Evolutionary conservation across 805 yeast genomes (phyloP), one percentile per base, ranked within the genome.

Genomic region (Myxozyma neglecta): DNA sequence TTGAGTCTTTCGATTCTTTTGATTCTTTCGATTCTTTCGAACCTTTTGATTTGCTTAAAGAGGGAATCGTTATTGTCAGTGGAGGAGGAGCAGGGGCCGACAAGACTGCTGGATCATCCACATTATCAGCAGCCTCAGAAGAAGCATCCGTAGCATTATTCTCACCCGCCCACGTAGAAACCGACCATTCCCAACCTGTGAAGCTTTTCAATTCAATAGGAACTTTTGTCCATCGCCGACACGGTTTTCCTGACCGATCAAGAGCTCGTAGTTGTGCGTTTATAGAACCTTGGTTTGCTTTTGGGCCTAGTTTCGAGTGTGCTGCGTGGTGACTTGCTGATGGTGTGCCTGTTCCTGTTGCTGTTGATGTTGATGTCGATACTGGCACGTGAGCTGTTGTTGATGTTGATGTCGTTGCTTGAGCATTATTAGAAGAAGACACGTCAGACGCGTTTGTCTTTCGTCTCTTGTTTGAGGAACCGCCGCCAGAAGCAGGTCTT

Each of bases 221-320:
- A 50, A 71, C 69, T 61, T 76, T 76, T 9, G 59, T 63, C 85
- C 85, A 82, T 59, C 73, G 73, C 50, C 84, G 72, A 51, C 79
- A 76, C 16, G 79, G 78, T 42, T 69, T 73, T 3, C 81, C 81
- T 24, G 77, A 69, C 20, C 80, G 75, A 63, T 81, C 83, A 35
- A 82, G 69, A 1, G 74, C 77, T 36, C 74, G 61, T 39, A 75
- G 63, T 29, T 70, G 63, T 39, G 77, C 77, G 56, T 75, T 75
- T 11, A 74, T 74, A 2, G 70, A 66, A 20, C 69, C 70, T 34
- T 63, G 64, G 40, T 62, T 65, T 20, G 73, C 69, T 37, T 71
- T 72, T n/a, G 73, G 68, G 14, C 67, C 68, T 4, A 65, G 60
- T 20, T 63, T 64, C 18, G 67, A 50, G 49, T 63, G 66, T 24